Evolutionary conservation across 345 rosid species (phyloP).

Genomic region (Balakata baccata): DNA sequence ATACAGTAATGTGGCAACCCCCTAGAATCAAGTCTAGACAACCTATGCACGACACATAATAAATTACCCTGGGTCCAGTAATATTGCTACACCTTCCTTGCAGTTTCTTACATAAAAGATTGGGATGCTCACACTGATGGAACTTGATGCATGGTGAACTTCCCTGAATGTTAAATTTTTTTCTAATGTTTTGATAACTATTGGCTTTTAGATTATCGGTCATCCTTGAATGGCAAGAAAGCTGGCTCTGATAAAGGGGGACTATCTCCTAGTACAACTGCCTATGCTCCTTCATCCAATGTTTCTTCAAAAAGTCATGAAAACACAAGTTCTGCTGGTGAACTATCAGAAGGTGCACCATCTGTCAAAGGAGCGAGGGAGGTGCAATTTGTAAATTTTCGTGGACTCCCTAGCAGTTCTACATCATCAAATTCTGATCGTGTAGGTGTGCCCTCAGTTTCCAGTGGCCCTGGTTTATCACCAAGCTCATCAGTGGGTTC

Average conservation of each 20-base stretch:
- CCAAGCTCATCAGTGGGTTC: constrained; percentile 86
- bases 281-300: constrained; percentile 27
- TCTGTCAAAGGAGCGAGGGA: constrained; percentile 42
- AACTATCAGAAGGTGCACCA: constrained; percentile 36
- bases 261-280: constrained; percentile 31
- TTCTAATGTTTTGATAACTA: neutral
- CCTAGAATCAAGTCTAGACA: no score
- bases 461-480: constrained; percentile 56
- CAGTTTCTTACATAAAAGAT: neutral
- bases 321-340: constrained; percentile 40
- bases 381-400: constrained; percentile 37
- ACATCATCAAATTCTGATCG: constrained; percentile 57
- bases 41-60: neutral
- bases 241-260: constrained; percentile 43
- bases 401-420: constrained; percentile 56
- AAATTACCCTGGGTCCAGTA: neutral
- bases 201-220: constrained; percentile 36
- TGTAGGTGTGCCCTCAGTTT: constrained; percentile 36
- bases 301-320: constrained; percentile 39
- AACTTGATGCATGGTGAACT: neutral
- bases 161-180: neutral
- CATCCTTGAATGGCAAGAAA: constrained; percentile 30
- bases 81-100: neutral
- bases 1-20: no score
- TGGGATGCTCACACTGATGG: neutral